phyloP scores from a whole-genome alignment of 2,329 filamentous ascomycete genomes.

The Furcasterigmium sp. region DNA sequence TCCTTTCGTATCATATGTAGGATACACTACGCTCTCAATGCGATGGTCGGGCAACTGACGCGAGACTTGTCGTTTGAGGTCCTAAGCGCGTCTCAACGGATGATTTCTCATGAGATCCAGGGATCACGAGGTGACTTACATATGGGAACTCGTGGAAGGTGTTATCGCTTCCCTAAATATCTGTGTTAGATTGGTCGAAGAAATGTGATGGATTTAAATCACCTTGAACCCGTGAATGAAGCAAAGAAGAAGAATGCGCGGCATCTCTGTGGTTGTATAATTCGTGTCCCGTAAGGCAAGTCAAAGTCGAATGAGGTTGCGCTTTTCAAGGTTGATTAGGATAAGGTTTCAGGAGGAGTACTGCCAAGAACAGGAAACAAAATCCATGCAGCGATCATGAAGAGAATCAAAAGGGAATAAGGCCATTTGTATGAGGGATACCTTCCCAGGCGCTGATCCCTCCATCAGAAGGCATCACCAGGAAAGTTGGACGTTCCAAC shows the following conservation, averaged over 20 bases:
- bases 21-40: slow-evolving; percentile 60
- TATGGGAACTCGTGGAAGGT: slow-evolving; percentile 65
- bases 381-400: neutral
- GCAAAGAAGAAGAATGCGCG: slow-evolving; percentile 59
- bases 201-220: no score
- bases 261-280: slow-evolving; percentile 24
- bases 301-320: no score
- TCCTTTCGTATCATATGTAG: slow-evolving; percentile 67
- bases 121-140: slow-evolving; percentile 20
- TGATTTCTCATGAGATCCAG: no score
- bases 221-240: slow-evolving; percentile 75
- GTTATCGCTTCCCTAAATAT: slow-evolving; percentile 55
- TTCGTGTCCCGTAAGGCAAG: no score
- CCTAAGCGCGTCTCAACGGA: slow-evolving; percentile 21
- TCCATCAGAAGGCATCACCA: neutral
- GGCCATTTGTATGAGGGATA: neutral
- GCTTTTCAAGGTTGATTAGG: no score
- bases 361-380: neutral
- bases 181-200: neutral
- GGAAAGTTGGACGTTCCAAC: slow-evolving; percentile 8
- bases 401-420: neutral
- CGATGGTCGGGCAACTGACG: slow-evolving; percentile 55
- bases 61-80: slow-evolving; percentile 54
- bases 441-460: neutral
- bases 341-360: no score